Evolutionary conservation across 805 yeast genomes (phyloP).

Genomic region (Kazachstania viticola): DNA sequence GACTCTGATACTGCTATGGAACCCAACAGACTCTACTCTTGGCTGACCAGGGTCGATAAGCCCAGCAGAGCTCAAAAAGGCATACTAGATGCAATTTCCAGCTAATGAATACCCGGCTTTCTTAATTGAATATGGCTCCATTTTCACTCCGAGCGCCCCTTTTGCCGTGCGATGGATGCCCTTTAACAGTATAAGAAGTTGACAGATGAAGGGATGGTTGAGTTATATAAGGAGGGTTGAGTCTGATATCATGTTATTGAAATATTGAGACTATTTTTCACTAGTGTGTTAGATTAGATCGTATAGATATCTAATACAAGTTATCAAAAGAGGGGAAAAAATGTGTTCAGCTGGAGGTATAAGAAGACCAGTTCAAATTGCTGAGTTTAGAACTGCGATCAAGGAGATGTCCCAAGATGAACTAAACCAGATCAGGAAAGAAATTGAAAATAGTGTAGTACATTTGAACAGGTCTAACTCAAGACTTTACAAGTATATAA

Average conservation of each 20-base stretch:
- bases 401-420: constrained; percentile 40
- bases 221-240: too few species aligned
- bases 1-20: not conserved
- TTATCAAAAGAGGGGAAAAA: not conserved
- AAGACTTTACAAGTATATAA: constrained; percentile 34
- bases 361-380: constrained; percentile 30
- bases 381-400: constrained; percentile 42
- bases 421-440: constrained; percentile 23
- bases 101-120: too few species aligned
- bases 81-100: too few species aligned
- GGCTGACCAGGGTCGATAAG: constrained; percentile 5
- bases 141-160: too few species aligned
- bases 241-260: too few species aligned
- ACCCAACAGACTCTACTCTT: constrained; percentile 4
- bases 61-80: too few species aligned
- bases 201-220: too few species aligned
- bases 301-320: not conserved
- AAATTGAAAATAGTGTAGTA: constrained; percentile 31
- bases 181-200: too few species aligned
- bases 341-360: constrained; percentile 23
- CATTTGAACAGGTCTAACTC: constrained; percentile 43
- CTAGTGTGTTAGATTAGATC: too few species aligned
- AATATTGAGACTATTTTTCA: too few species aligned
- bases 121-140: too few species aligned
- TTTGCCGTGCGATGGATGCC: too few species aligned